A percentile compares a stretch with the other conserved stretches of the same genome.
phyloP scores from a whole-genome alignment of 176 grass and related monocot genomes.

The Phoenix dactylifera region DNA sequence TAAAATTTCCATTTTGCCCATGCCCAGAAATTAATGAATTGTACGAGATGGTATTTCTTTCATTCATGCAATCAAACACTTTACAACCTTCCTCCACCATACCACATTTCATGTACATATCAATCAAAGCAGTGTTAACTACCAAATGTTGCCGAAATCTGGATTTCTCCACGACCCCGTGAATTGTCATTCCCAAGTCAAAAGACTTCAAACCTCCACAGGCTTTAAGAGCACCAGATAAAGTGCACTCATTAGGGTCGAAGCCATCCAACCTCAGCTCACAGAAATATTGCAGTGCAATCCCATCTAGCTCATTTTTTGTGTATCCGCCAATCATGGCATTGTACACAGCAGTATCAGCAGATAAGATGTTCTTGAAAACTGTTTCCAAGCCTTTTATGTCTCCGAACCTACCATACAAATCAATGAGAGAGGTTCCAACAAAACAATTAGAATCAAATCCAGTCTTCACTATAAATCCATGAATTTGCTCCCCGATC shows the following conservation, averaged over 20 bases:
- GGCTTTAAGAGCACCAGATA: slow-evolving; percentile 26
- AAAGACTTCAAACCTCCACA: slow-evolving; percentile 26
- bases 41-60: slow-evolving; percentile 26
- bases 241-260: slow-evolving; percentile 24
- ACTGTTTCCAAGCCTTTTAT: slow-evolving; percentile 20
- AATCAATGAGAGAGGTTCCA: slow-evolving; percentile 35
- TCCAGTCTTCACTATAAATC: slow-evolving; percentile 22
- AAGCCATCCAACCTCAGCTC: slow-evolving; percentile 20
- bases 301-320: slow-evolving; percentile 18
- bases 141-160: slow-evolving; percentile 29
- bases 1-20: slow-evolving; percentile 21
- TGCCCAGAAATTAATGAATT: slow-evolving; percentile 32
- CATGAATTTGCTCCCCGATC: slow-evolving; percentile 25
- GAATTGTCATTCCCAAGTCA: slow-evolving; percentile 22
- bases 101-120: no score
- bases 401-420: slow-evolving; percentile 27
- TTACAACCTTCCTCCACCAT: slow-evolving; percentile 18
- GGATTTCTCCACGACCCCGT: slow-evolving; percentile 28
- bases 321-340: slow-evolving; percentile 26
- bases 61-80: slow-evolving; percentile 23
- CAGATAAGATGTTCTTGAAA: slow-evolving; percentile 5
- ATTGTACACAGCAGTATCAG: slow-evolving; percentile 28
- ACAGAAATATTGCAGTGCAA: slow-evolving; percentile 21
- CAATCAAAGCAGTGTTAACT: slow-evolving; percentile 35
- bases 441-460: slow-evolving; percentile 26